Percentiles rank a stretch among this genome's conserved stretches.
Evolutionary conservation across 192 early-diverging fungal genomes (phyloP).

Genomic region (Cetraspora pellucida): DNA sequence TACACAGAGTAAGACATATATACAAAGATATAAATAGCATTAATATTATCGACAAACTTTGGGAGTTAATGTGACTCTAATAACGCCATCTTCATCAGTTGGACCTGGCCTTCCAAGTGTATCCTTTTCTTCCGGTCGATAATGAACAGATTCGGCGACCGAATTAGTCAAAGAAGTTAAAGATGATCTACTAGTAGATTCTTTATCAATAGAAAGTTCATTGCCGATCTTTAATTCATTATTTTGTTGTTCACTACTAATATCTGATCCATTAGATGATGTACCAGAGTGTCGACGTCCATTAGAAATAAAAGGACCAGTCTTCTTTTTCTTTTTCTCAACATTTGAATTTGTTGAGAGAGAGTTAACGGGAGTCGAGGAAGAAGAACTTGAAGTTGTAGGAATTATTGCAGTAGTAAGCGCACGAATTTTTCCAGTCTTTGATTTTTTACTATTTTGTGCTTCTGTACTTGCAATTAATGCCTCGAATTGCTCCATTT

Average conservation of each 20-base stretch:
- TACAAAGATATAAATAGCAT: too few relatives aligned
- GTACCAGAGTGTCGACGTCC: background rate
- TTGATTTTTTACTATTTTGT: background rate
- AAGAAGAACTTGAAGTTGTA: background rate
- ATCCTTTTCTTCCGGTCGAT: slow-evolving; percentile 19
- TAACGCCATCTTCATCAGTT: slow-evolving; percentile 20
- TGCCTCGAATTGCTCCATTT: slow-evolving; percentile 27
- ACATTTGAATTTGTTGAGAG: background rate
- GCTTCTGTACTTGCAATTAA: slow-evolving; percentile 8
- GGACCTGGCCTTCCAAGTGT: slow-evolving; percentile 4
- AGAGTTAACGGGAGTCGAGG: background rate
- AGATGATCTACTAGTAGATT: background rate
- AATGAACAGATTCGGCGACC: slow-evolving; percentile 23
- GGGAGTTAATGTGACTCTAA: slow-evolving; percentile 28
- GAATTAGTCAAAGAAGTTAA: background rate
- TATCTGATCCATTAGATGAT: background rate
- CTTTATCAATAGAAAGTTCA: background rate
- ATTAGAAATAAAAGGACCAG: background rate
- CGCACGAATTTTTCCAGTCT: slow-evolving; percentile 3
- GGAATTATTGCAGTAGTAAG: background rate
- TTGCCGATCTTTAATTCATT: background rate
- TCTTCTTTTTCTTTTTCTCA: background rate
- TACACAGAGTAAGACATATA: too few relatives aligned
- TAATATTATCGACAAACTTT: slow-evolving; percentile 21
- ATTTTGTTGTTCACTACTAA: background rate